Evolutionary conservation across 2,329 filamentous ascomycete species (phyloP).

Genomic region (Penicillium hesseltinei): DNA sequence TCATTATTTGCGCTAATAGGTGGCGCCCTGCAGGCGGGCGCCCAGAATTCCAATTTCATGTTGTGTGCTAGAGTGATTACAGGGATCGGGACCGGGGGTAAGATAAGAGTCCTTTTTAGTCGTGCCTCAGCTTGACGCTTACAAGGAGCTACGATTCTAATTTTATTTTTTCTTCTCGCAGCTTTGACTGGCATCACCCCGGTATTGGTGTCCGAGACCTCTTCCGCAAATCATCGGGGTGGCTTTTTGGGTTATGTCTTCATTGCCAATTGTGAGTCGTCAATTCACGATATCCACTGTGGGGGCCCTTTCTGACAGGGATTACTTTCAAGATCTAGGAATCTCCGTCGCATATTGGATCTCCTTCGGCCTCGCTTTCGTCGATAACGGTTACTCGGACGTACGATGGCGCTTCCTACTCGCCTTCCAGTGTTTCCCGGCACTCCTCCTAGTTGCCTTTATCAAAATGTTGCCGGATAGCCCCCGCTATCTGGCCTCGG

Average conservation of each 20-base stretch:
- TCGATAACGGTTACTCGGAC: constrained; percentile 34
- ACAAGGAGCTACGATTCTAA: constrained; percentile 5
- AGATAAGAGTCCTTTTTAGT: constrained; percentile 17
- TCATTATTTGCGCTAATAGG: constrained; percentile 51
- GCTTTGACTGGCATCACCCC: constrained; percentile 51
- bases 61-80: constrained; percentile 51
- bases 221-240: constrained; percentile 48
- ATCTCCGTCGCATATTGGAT: constrained; percentile 44
- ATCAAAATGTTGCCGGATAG: constrained; percentile 37
- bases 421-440: constrained; percentile 37
- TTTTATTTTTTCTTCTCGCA: constrained; percentile 15
- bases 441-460: constrained; percentile 25
- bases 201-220: constrained; percentile 51
- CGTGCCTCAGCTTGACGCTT: constrained; percentile 6
- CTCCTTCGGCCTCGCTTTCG: constrained; percentile 38
- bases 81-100: constrained; percentile 53
- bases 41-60: constrained; percentile 50
- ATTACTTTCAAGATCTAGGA: constrained; percentile 41
- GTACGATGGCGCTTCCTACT: constrained; percentile 37
- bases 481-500: constrained; percentile 33
- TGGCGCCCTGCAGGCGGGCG: constrained; percentile 49
- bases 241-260: constrained; percentile 51
- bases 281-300: neutral
- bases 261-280: constrained; percentile 48
- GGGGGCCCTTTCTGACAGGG: constrained; percentile 2